Base-by-base conservation (phyloP, 805 yeast genomes). In the Alloascoidea hylecoeti region DNA sequence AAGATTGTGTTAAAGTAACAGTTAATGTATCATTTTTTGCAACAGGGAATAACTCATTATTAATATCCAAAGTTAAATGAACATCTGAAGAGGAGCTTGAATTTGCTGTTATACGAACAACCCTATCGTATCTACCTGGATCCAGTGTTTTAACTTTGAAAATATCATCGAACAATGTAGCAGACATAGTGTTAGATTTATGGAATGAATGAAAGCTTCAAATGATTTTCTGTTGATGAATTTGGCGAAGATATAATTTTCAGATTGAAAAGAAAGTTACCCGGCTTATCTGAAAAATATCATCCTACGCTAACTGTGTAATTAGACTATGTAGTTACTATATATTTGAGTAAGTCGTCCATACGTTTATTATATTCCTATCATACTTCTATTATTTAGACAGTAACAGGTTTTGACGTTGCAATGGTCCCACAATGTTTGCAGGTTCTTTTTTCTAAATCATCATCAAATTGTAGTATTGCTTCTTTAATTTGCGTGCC, bases 401-500 rank as follows among this genome's bases (percentile, higher is more conserved):
- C n/a, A n/a, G n/a, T n/a, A n/a, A n/a, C n/a, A n/a, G n/a, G n/a
- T n/a, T 19, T 19, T 19, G 34, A 32, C 6, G 15, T 14, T 14
- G 34, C 55, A 4, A 56, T 38, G 3, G 83, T 73, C 2, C 89
- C 88, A 55, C 96, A 86, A 12, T 68, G 55, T 35, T 60, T 50
- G 56, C 96, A 86, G 4, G 86, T 83, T 52, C 94, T 70, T 35
- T 72, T 72, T 9, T 67, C 64, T 15, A 65, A 38, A 49, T 78
- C 78, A 0, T 52, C 62, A 44, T 83, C 94, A 53, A 83, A 86
- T 13, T 62, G 66, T 34, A 75, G 52, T 38, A 88, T 85, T 2
- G 88, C 95, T 4, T 67, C 78, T 56, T 84, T 86, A 39, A 88
- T 88, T 56, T 88, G 96, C 2, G 94, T 78, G 5, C 96, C 96